Conservation (phyloP, 2,329 filamentous ascomycete genomes). For the Aspergillus udagawae region DNA sequence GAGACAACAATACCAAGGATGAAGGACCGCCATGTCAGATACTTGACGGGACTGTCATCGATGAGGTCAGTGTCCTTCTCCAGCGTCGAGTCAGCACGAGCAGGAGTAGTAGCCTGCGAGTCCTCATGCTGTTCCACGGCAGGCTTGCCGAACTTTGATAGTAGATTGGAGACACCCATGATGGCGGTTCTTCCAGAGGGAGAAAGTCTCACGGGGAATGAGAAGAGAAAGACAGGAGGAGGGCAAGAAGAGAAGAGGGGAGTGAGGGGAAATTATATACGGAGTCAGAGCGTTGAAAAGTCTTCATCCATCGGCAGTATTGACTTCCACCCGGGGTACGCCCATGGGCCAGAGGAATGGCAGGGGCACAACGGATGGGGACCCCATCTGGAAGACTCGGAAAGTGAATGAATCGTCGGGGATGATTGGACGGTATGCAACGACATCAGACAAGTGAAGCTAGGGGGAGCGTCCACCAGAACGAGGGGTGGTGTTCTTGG, state of each 20-base stretch:
- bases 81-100: constrained; percentile 26
- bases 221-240: background rate
- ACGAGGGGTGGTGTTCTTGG: background rate
- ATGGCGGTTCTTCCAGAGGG: constrained; percentile 7
- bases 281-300: background rate
- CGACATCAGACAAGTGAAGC: background rate
- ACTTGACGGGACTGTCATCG: constrained; percentile 42
- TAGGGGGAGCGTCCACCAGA: background rate
- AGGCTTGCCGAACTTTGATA: constrained; percentile 27
- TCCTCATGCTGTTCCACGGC: constrained; percentile 27
- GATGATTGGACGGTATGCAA: background rate
- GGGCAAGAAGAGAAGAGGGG: constrained; percentile 2
- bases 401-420: background rate
- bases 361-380: background rate
- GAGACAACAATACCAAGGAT: constrained; percentile 44
- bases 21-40: constrained; percentile 41
- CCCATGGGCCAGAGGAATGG: background rate
- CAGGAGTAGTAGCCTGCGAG: constrained; percentile 30
- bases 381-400: background rate
- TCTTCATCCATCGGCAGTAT: background rate
- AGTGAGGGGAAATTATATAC: background rate
- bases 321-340: background rate
- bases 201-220: background rate
- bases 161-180: constrained; percentile 29
- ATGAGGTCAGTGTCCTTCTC: constrained; percentile 32